Percentiles rank a stretch among this genome's conserved stretches.
Evolutionary conservation across 2,329 filamentous ascomycete genomes (phyloP).

Genomic region (Ceratocystis variospora): DNA sequence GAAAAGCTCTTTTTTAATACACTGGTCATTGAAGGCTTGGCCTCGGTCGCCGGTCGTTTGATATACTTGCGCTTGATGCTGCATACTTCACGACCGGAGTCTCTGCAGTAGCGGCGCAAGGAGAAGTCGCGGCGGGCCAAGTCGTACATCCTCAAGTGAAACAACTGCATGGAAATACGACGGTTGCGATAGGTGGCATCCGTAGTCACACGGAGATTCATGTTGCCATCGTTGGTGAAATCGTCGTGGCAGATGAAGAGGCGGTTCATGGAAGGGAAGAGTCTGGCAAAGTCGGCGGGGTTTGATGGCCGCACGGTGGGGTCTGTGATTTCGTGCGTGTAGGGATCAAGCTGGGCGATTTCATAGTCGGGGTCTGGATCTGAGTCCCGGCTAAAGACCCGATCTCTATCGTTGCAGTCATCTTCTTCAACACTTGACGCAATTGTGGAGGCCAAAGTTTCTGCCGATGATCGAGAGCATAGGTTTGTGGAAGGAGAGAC

Average conservation of each 20-base stretch:
- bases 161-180: constrained; percentile 60
- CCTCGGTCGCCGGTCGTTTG: background rate
- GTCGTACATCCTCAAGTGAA: constrained; percentile 92
- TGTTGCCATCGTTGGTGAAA: constrained; percentile 79
- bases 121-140: constrained; percentile 77
- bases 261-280: constrained; percentile 75
- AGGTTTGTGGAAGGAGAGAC: constrained; percentile 31
- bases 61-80: constrained; percentile 63
- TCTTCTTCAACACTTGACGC: constrained; percentile 49
- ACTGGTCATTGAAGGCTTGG: constrained; percentile 16
- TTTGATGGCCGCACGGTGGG: constrained; percentile 60
- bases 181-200: constrained; percentile 47
- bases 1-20: constrained; percentile 10
- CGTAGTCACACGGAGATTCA: constrained; percentile 87
- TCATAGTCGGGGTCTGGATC: constrained; percentile 24
- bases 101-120: constrained; percentile 76
- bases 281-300: constrained; percentile 64
- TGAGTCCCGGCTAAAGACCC: background rate
- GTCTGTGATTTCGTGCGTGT: constrained; percentile 47
- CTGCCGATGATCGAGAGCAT: constrained; percentile 48
- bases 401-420: constrained; percentile 19
- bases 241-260: constrained; percentile 82
- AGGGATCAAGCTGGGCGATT: constrained; percentile 44
- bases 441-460: constrained; percentile 67
- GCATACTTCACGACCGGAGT: constrained; percentile 87